Evolutionary conservation across 2,329 filamentous ascomycete species (phyloP).

Genomic region (Pseudocercospora fijiensis): DNA sequence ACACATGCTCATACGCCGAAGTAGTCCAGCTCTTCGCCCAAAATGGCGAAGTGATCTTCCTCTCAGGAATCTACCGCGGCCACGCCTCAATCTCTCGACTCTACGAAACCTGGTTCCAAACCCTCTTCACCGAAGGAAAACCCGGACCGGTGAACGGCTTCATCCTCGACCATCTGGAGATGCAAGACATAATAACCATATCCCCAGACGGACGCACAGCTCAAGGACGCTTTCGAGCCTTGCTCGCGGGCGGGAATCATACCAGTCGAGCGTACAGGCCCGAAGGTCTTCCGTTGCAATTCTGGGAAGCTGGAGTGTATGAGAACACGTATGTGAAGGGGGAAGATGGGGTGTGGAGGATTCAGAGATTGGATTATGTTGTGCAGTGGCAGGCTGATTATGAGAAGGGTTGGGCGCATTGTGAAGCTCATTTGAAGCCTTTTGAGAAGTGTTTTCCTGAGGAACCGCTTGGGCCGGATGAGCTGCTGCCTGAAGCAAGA

Average conservation of each 20-base stretch:
- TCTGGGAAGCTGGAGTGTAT: not conserved
- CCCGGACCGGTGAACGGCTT: not conserved
- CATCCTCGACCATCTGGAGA: not conserved
- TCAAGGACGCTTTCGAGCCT: not conserved
- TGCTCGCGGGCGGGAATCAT: not conserved
- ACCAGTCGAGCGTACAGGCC: not conserved
- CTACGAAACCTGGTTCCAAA: slow-evolving; percentile 1
- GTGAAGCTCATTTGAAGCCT: not conserved
- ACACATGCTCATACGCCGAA: not conserved
- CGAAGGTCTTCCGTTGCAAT: not conserved
- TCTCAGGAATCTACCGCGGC: not conserved
- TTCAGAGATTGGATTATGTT: slow-evolving; percentile 2
- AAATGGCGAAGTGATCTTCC: not conserved
- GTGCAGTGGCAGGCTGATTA: slow-evolving; percentile 5
- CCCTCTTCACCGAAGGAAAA: not conserved
- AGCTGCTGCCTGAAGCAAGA: not conserved
- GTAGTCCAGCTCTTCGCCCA: not conserved
- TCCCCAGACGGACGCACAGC: not conserved
- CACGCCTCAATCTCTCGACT: not conserved
- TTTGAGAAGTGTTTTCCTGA: slow-evolving; percentile 3
- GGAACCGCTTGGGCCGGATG: not conserved
- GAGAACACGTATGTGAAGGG: not conserved
- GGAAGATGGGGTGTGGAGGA: not conserved
- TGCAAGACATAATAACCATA: not conserved
- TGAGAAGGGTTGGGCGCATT: not conserved